These are phyloP conservation scores for Xylariaceae sp. DNA, from an alignment of 2,329 filamentous ascomycete species.

Conservation along the genomic window DNA sequence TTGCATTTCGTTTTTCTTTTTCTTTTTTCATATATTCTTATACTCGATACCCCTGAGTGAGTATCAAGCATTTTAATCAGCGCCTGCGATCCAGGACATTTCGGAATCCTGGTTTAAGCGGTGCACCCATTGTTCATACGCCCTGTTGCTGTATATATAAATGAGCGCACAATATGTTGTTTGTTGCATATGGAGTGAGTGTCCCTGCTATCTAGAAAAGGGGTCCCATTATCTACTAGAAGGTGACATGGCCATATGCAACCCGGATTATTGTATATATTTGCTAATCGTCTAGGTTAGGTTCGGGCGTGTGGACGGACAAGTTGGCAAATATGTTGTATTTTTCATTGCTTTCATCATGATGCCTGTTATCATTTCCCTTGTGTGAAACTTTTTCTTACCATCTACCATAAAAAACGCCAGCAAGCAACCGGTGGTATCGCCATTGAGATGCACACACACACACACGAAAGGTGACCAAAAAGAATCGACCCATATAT, in stretches of 20 bases:
- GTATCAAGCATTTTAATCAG: no score
- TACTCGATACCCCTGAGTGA: no score
- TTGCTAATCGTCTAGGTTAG: background rate
- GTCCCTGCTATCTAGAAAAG: no score
- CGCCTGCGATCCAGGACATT: no score
- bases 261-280: no score
- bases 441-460: slow-evolving; percentile 26
- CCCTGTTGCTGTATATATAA: background rate
- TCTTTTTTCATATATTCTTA: no score
- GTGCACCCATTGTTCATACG: slow-evolving; percentile 1
- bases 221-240: no score
- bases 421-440: slow-evolving; percentile 27
- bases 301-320: background rate
- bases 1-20: slow-evolving; percentile 7
- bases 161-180: no score
- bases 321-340: background rate
- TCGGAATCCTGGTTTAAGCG: slow-evolving; percentile 7
- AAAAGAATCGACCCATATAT: slow-evolving; percentile 5
- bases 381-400: slow-evolving; percentile 9
- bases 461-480: slow-evolving; percentile 20
- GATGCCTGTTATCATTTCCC: slow-evolving; percentile 9
- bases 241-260: no score
- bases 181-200: no score
- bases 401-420: slow-evolving; percentile 23
- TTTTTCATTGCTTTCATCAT: slow-evolving; percentile 6